Evolutionary conservation across 1,284 basidiomycete species (phyloP).

Genomic region (Cryptococcus jaspeensis): DNA sequence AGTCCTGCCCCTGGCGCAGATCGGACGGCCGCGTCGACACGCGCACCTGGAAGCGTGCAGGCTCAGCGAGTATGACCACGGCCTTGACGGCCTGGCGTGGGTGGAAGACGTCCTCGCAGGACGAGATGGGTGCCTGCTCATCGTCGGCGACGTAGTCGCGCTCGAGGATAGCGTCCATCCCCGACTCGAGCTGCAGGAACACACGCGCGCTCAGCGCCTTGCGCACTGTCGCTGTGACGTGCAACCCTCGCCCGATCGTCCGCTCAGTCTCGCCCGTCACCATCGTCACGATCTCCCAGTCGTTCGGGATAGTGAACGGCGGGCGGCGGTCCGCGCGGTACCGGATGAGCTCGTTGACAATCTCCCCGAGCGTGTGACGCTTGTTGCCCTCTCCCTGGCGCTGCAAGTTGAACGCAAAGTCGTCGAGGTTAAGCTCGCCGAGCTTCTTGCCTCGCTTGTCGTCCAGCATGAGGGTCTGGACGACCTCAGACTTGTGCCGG

Average conservation of each 20-base stretch:
- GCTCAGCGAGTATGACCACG: slow-evolving; percentile 71
- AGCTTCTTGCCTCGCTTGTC: slow-evolving; percentile 77
- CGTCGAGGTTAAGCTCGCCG: slow-evolving; percentile 88
- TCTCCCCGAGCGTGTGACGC: slow-evolving; percentile 81
- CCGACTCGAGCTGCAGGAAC: slow-evolving; percentile 70
- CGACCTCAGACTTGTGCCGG: slow-evolving; percentile 77
- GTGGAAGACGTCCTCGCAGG: slow-evolving; percentile 57
- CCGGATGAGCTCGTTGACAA: slow-evolving; percentile 80
- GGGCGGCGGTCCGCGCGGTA: slow-evolving; percentile 80
- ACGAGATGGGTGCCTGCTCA: slow-evolving; percentile 51
- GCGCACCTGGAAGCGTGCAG: slow-evolving; percentile 67
- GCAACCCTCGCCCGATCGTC: slow-evolving; percentile 75
- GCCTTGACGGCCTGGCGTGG: slow-evolving; percentile 78
- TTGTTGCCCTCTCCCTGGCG: slow-evolving; percentile 72
- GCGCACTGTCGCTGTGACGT: slow-evolving; percentile 73
- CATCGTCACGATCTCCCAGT: slow-evolving; percentile 90
- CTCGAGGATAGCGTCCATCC: slow-evolving; percentile 81
- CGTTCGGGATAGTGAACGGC: slow-evolving; percentile 64
- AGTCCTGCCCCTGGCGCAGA: slow-evolving; percentile 53
- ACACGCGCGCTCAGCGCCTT: slow-evolving; percentile 33
- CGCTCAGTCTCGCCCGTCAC: slow-evolving; percentile 85
- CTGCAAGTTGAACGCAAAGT: slow-evolving; percentile 91
- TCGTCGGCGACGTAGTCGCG: slow-evolving; percentile 62
- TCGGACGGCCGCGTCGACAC: slow-evolving; percentile 74
- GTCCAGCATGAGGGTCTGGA: slow-evolving; percentile 84